phyloP scores from a whole-genome alignment of 345 rosid genomes.

The Cardamine occulta region DNA sequence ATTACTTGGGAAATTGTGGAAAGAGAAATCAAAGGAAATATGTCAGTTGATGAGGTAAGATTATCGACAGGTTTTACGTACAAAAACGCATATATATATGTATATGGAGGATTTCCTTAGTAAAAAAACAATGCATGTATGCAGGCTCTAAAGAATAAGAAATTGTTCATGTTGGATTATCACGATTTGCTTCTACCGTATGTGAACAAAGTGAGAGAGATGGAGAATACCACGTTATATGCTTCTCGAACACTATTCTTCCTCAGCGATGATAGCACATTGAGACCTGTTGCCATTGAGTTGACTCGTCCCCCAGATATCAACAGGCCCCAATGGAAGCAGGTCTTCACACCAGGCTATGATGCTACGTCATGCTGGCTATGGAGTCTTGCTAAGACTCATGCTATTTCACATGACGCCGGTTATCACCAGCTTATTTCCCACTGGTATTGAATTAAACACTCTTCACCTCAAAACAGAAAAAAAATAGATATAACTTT shows the following conservation, averaged over 20 bases:
- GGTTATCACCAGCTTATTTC: conserved; percentile 70
- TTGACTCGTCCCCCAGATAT: conserved; percentile 58
- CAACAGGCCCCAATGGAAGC: conserved; percentile 69
- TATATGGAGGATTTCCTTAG: neutral
- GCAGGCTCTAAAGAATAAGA: conserved; percentile 37
- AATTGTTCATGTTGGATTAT: conserved; percentile 42
- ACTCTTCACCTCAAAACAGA: too few species aligned
- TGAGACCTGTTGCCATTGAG: conserved; percentile 70
- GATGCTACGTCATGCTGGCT: conserved; percentile 63
- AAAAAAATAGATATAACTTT: neutral
- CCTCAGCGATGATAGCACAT: conserved; percentile 53
- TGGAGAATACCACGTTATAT: conserved; percentile 55
- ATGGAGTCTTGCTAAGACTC: conserved; percentile 77
- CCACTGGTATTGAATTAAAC: conserved; percentile 76
- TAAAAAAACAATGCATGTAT: neutral
- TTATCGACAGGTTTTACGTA: neutral
- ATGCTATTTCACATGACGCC: conserved; percentile 65
- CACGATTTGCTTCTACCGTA: conserved; percentile 56
- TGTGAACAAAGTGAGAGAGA: conserved; percentile 63
- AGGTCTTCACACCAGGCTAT: conserved; percentile 51
- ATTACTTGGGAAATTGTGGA: conserved; percentile 64
- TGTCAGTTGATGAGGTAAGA: conserved; percentile 59
- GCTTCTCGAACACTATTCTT: conserved; percentile 75
- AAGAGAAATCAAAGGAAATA: conserved; percentile 56
- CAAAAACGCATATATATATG: neutral